Evolutionary conservation across 768 basidiomycete genomes (phyloP), one percentile per base, ranked within the genome.

Genomic region (Mycena haematopus): DNA sequence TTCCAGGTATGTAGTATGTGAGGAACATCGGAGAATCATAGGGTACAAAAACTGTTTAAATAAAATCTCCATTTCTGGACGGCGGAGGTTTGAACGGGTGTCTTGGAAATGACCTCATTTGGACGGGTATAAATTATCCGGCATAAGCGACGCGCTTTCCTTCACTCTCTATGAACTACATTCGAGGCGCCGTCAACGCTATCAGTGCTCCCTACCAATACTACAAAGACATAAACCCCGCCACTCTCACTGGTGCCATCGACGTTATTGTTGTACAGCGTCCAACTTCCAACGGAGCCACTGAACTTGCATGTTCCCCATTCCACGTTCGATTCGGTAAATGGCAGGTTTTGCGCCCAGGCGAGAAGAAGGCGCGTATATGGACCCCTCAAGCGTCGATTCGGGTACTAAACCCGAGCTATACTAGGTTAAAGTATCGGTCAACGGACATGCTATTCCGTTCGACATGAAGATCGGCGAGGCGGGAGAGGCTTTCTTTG

Each of bases 401-500:
- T 50, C 25, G 14, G 24, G n/a, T 51, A 22, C 44, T 59, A 51
- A 38, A 50, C n/a, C 45, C 22, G 17, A 45, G 57, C 38, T 47
- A 17, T 66, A n/a, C n/a, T n/a, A 95, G 93, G 96, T 99, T 65
- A 92, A 89, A 65, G 86, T 99, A 35, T 85, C 86, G 53, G 88
- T 99, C 70, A 96, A 97, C 76, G 93, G 91, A 42, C 80, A 87
- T 68, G 82, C 84, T 46, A 90, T 95, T 58, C 96, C 96, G 0
- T 99, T 93, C 75, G 84, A 84, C 75, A 99, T 99, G 97, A 99
- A 99, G 82, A 95, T 99, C 64, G 96, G 95, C 42, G 97, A 99
- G 61, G 95, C 97, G 1, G 97, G 97, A 6, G 97, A 99, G 77
- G 97, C 96, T 0, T 99, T 99, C 82, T 99, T 99, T 71, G 91